Evolutionary conservation across 2,329 filamentous ascomycete genomes (phyloP), one percentile per base, ranked within the genome.

Genomic region (Fusarium nurragi): DNA sequence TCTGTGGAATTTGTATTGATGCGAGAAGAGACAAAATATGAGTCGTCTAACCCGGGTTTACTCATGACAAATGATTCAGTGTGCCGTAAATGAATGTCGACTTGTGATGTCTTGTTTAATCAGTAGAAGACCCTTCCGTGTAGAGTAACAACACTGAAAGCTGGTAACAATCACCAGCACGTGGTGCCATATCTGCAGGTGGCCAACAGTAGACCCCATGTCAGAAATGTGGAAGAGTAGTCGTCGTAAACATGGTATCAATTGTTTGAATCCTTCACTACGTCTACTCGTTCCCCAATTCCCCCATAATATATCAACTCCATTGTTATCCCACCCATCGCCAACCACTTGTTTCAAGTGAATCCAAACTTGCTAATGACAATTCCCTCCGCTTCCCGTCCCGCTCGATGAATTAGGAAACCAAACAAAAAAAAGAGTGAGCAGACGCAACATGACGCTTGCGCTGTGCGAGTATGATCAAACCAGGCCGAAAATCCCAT

Each of bases 21-120:
- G 67, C 67, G 59, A 70, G 69, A 69, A 70, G 60, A 49, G 57
- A 56, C 60, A 66, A 60, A 60, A 71, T 70, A 71, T 57, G 52
- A 73, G 65, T 68, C 60, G 67, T 66, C 56, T 56, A 61, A 67
- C 51, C 56, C 63, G 58, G 63, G 56, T 68, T 58, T 53, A 40
- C 57, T 59, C 47, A 67, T 53, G 38, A 54, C 57, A 66, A 60
- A 65, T 70, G 60, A 49, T 58, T 57, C 61, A 65, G 50, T 57
- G 69, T 68, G 60, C 61, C 44, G 48, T 55, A 55, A 48, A 41
- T 11, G 11, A 52, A 50, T 12, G 18, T 37, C 21, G 32, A 32
- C 1, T 34, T 22, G 44, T 52, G 39, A 59, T 21, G 23, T 43
- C 7, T 25, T 19, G 19, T 51, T 11, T 23, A 1, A 9, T 6